phyloP scores from a whole-genome alignment of 2,329 filamentous ascomycete species.

The Gaeumannomyces sp. region DNA sequence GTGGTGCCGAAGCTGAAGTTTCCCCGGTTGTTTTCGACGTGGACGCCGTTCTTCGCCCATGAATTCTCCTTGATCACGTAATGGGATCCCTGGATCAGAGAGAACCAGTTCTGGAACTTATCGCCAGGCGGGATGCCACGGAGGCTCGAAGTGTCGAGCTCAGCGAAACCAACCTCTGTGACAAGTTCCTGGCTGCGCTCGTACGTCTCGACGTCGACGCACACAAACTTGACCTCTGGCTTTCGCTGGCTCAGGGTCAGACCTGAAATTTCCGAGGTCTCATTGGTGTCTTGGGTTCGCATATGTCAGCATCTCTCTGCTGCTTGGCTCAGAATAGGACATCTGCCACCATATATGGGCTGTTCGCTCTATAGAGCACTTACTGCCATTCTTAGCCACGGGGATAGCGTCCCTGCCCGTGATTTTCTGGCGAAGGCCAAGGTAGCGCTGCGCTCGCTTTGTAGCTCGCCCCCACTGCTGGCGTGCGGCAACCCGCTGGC shows the following conservation, averaged over 20 bases:
- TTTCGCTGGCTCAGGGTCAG: conserved; percentile 41
- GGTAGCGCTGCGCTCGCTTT: conserved; percentile 60
- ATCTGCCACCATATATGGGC: neutral
- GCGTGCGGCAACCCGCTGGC: conserved; percentile 38
- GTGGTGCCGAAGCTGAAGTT: conserved; percentile 64
- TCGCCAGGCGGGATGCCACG: conserved; percentile 50
- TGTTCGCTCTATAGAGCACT: neutral
- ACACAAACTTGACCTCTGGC: conserved; percentile 61
- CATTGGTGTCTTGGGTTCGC: neutral
- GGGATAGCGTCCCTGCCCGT: no score
- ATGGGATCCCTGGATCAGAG: conserved; percentile 63
- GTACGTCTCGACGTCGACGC: conserved; percentile 76
- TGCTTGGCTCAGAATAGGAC: neutral
- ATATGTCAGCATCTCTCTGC: neutral
- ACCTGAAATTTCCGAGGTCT: conserved; percentile 13
- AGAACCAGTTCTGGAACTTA: conserved; percentile 60
- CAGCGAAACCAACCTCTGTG: conserved; percentile 81
- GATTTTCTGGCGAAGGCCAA: conserved; percentile 47
- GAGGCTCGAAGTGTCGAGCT: conserved; percentile 63
- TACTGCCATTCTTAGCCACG: neutral
- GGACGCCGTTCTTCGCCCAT: conserved; percentile 60
- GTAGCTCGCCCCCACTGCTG: conserved; percentile 48
- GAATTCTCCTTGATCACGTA: conserved; percentile 67
- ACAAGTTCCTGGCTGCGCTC: conserved; percentile 61
- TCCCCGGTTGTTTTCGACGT: conserved; percentile 66